Base-by-base conservation (phyloP, 768 basidiomycete species). In the Lyophyllum atratum region DNA sequence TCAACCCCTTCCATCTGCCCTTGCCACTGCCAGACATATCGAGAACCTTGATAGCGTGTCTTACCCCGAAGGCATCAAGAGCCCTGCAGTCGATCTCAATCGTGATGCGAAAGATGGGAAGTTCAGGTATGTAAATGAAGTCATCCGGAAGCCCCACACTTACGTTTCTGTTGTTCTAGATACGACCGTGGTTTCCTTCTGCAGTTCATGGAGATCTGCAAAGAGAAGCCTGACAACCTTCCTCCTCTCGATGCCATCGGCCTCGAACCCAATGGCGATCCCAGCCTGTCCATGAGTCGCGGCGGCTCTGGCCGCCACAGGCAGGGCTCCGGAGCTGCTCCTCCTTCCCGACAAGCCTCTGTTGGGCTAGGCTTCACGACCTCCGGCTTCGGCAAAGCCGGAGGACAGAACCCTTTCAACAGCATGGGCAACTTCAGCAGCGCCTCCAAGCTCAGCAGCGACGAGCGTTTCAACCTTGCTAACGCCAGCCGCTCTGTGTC, bases 131-230 rank as follows among this genome's bases (percentile, higher is more conserved):
- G 65, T 51, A 31, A 6, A 33, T 25, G 37, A 22, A 26, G 44
- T 42, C 1, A 14, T 26, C 10, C 14, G 11, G 26, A 31, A 12
- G 28, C 17, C 17, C 7, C 3, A 47, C 49, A 26, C 28, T 21
- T 22, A 53, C 39, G 33, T 44, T 62, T 2, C 25, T 22, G 54
- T 24, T 48, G 33, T 22, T 59, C 5, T 40, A 93, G 96, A 66
- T 99, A 99, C 70, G 94, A 98, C 71, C 93, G 95, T 33, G 93
- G 95, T 19, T 99, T 99, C 85, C 82, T 99, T 24, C 74, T 99
- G 57, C 96, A 99, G 70, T 99, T 99, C 77, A 95, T 97, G 92
- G 74, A 76, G 22, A 75, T 96, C 58, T 99, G 97, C 81, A 92
- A 86, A 72, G 96, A 98, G 76, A 95, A 95, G 73, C 96, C 97